Evolutionary conservation across 73 alveolate species (phyloP), one percentile per base, ranked within the genome.

Genomic region (Blepharisma stoltei): DNA sequence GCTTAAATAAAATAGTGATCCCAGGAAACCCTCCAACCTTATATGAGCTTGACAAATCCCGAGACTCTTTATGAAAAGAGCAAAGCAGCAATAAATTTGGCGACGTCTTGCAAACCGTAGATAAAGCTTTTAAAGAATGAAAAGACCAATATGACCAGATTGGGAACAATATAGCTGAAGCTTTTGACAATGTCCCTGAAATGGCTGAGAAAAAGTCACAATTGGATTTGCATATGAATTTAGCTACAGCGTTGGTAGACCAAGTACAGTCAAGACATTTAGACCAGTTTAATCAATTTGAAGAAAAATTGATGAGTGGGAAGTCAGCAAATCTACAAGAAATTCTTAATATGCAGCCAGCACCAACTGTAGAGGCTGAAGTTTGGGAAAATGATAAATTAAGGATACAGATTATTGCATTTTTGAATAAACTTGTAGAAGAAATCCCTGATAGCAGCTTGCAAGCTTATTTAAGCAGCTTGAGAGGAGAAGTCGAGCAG

Each of bases 291-390:
- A 60, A 60, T 60, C 46, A 25, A 5, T 5, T 60, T 60, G 73
- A 60, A 60, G 73, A 60, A 25, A 25, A 25, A 25, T 60, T 60
- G 23, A 60, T 60, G 37, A 60, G 23, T 14, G 73, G 73, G 45
- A 60, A 18, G 14, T 8, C 14, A 14, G 45, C 46, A 18, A 38
- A 60, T 20, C 14, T 60, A 9, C n/a, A 60, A 20, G 73, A 25
- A 3, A 20, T 60, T 1, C 23, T 60, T n/a, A 60, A 60, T 60
- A 60, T 14, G 14, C 46, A 25, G 23, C 18, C 38, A 60, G 45
- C 48, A 0, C 18, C 49, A 20, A 25, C 14, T n/a, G 73, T 2
- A 38, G 41, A 32, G 3, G 41, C 41, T 1, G 41, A 32, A 32
- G 41, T 3, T 32, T n/a, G 14, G 18, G 18, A 20, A 60, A 60